Evolutionary conservation across 495 filamentous ascomycete genomes (phyloP), one percentile per base, ranked within the genome.

Genomic region (Xeromyces bisporus): DNA sequence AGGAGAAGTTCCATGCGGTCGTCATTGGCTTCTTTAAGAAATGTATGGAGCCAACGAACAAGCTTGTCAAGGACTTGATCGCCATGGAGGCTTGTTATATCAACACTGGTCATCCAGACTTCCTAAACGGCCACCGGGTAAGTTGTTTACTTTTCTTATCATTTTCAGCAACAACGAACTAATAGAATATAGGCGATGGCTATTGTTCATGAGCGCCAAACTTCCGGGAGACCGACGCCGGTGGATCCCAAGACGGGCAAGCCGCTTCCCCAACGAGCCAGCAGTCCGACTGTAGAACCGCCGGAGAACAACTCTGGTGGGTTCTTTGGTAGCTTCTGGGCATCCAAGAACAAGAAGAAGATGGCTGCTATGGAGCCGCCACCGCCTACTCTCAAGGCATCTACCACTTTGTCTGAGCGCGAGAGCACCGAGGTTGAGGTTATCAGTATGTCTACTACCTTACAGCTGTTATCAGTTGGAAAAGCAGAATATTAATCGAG

Each of bases 271-370:
- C 72, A 66, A 12, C 70, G 82, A 32, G 69, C 81, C 21, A 69
- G 70, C 31, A 87, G 79, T 43, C 73, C 73, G 0, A 64, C 64
- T 11, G 48, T 75, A 27, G 74, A 74, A 38, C 49, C 44, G 23
- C 47, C 55, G 8, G 70, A 74, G 25, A 56, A 57, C 24, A 59
- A 59, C 28, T 55, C 67, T 30, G 81, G 20, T 21, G 20, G 85
- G 32, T 99, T 96, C 67, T 94, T 94, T 51, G 86, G 87, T 36
- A 87, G 80, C 51, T 96, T 96, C 69, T 94, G 92, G 55, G 84
- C 86, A 4, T 79, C 75, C 33, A 96, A 93, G 69, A 96, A 94
- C 55, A 99, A 96, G 72, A 99, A 96, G 76, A 96, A 93, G 75
- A 85, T 93, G 69, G 91, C 91, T 14, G 84, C 87, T 34, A 96